These are phyloP conservation scores for Tremella fuciformis DNA, from an alignment of 768 basidiomycete genomes.

Conservation along the genomic window DNA sequence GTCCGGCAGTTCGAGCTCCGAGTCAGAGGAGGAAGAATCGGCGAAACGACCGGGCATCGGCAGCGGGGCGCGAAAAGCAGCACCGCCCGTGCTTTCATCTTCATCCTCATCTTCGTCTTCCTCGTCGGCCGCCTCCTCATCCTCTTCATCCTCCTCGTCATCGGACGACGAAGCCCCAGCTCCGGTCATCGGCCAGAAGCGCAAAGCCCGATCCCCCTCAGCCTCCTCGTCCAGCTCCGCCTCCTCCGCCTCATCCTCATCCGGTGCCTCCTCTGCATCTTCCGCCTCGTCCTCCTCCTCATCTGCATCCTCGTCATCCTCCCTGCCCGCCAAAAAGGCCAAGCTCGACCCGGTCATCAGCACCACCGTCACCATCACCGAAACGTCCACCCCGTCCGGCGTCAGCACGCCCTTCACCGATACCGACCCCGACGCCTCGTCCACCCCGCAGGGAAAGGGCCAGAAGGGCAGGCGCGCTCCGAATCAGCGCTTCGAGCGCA, in stretches of 20 bases:
- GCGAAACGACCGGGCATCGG: neutral
- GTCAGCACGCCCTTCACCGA: slow-evolving; percentile 41
- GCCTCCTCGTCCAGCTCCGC: slow-evolving; percentile 31
- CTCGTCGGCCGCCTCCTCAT: slow-evolving; percentile 10
- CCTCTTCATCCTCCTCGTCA: neutral
- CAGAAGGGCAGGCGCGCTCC: slow-evolving; percentile 34
- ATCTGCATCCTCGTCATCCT: slow-evolving; percentile 14
- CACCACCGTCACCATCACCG: slow-evolving; percentile 39
- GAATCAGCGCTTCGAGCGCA: slow-evolving; percentile 74
- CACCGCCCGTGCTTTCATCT: slow-evolving; percentile 7
- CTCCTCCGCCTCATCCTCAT: slow-evolving; percentile 31
- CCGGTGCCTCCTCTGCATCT: slow-evolving; percentile 24
- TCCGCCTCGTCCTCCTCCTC: slow-evolving; percentile 13
- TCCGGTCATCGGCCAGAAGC: slow-evolving; percentile 35
- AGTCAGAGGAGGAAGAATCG: slow-evolving; percentile 1
- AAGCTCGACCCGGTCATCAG: slow-evolving; percentile 37
- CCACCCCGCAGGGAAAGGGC: slow-evolving; percentile 34
- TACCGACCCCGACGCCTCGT: slow-evolving; percentile 16
- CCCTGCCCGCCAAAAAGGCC: slow-evolving; percentile 41
- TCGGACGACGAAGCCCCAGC: slow-evolving; percentile 15
- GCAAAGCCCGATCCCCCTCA: slow-evolving; percentile 42
- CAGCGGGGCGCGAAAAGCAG: neutral
- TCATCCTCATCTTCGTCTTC: slow-evolving; percentile 6
- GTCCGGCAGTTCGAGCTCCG: slow-evolving; percentile 8
- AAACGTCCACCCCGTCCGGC: slow-evolving; percentile 31